phyloP scores from a whole-genome alignment of 139 green algal genomes.

The Chlamydomonas sphaeroides region DNA sequence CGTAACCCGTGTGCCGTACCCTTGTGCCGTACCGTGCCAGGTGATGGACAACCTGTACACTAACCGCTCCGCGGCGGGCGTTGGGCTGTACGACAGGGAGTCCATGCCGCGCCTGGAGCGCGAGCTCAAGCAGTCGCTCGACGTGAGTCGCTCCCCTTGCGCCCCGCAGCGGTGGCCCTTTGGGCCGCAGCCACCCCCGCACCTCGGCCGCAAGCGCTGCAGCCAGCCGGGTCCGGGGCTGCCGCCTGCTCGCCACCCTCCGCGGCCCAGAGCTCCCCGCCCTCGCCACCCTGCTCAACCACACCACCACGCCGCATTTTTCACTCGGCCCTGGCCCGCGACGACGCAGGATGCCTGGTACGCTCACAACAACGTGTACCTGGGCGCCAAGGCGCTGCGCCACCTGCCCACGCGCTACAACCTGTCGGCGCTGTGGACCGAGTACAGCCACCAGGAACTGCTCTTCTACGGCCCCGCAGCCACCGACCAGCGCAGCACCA shows the following conservation, averaged over 20 bases:
- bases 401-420: conserved; percentile 21
- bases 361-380: conserved; percentile 29
- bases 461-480: conserved; percentile 6
- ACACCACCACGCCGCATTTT: background rate
- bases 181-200: too few relatives aligned
- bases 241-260: too few relatives aligned
- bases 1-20: too few relatives aligned
- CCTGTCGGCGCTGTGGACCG: conserved; percentile 22
- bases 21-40: background rate
- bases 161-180: too few relatives aligned
- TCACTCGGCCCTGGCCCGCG: background rate
- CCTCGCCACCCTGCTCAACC: background rate
- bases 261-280: too few relatives aligned
- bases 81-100: conserved; percentile 1
- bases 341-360: conserved; percentile 9
- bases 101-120: background rate
- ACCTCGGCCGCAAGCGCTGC: too few relatives aligned
- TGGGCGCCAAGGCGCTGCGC: background rate
- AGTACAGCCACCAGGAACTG: conserved; percentile 24
- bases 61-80: background rate
- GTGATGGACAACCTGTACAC: conserved; percentile 38
- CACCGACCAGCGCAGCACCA: background rate
- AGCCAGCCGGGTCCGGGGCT: too few relatives aligned
- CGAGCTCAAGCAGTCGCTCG: conserved; percentile 22
- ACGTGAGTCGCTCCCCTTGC: background rate